Conservation (phyloP, 257 asterid species). For the Jacaranda copaia region DNA sequence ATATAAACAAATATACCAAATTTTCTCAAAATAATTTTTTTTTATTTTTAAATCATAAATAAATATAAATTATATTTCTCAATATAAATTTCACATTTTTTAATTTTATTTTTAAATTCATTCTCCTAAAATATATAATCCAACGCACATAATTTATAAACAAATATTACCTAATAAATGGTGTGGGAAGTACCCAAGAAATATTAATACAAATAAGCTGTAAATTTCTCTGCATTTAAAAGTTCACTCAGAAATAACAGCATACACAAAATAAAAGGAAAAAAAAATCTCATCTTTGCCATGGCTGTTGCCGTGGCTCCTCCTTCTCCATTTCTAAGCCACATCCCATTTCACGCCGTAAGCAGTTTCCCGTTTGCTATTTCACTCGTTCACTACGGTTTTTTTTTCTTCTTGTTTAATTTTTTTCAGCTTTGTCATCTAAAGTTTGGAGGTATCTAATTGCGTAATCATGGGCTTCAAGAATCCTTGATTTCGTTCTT, state of each 20-base stretch:
- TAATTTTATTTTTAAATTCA: too few relatives aligned
- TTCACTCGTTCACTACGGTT: background rate
- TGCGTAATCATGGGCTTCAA: background rate
- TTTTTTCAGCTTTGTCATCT: background rate
- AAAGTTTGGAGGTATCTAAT: conserved; percentile 3
- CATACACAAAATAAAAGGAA: background rate
- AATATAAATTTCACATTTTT: too few relatives aligned
- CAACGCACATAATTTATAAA: too few relatives aligned
- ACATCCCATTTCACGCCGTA: conserved; percentile 52
- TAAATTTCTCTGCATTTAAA: background rate
- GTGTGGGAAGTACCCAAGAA: background rate
- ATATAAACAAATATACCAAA: too few relatives aligned
- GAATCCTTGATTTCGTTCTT: conserved; percentile 21
- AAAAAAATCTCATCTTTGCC: conserved; percentile 41
- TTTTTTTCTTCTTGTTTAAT: background rate
- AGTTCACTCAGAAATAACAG: background rate
- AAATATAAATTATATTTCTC: too few relatives aligned
- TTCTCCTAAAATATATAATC: too few relatives aligned
- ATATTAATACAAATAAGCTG: background rate
- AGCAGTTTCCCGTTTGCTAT: conserved; percentile 36
- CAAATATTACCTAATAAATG: too few relatives aligned
- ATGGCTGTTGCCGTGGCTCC: conserved; percentile 74
- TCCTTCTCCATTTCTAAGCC: conserved; percentile 70
- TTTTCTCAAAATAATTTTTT: too few relatives aligned
- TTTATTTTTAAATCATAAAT: too few relatives aligned